These are phyloP conservation scores for Coemansia sp. DNA, from an alignment of 192 early-diverging fungal species.

Conservation along the genomic window DNA sequence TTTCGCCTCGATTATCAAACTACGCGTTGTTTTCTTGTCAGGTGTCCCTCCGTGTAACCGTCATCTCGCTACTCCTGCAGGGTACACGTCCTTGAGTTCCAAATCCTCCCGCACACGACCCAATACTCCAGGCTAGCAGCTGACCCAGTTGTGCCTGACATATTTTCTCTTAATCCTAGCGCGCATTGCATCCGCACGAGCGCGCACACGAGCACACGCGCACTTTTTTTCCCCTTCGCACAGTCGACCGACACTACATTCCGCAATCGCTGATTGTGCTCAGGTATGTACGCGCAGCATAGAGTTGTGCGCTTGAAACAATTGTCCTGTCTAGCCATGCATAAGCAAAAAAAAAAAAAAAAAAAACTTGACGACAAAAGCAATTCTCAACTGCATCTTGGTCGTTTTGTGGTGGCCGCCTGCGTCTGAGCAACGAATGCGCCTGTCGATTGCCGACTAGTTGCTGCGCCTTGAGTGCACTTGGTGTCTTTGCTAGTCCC, in stretches of 20 bases:
- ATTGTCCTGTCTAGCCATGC: background rate
- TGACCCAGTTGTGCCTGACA: background rate
- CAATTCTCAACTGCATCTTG: conserved; percentile 1
- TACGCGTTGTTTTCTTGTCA: background rate
- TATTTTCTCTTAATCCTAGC: background rate
- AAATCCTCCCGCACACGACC: background rate
- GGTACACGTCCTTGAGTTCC: background rate
- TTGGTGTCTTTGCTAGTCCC: conserved; percentile 1
- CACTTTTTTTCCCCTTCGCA: background rate
- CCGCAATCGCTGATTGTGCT: conserved; percentile 6
- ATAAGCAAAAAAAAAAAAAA: too few relatives aligned
- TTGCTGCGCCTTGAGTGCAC: background rate
- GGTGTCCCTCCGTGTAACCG: background rate
- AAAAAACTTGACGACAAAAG: background rate
- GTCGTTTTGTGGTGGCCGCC: background rate
- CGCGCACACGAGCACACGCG: background rate
- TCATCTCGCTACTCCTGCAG: background rate
- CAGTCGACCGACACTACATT: conserved; percentile 10
- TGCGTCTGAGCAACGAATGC: background rate
- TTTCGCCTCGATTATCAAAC: background rate
- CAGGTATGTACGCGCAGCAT: background rate
- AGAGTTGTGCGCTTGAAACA: background rate
- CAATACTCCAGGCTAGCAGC: background rate
- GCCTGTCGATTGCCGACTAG: conserved; percentile 7
- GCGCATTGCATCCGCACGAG: conserved; percentile 1